These are phyloP conservation scores for Achaetomiella virescens DNA, from an alignment of 495 filamentous ascomycete genomes.

Conservation along the genomic window DNA sequence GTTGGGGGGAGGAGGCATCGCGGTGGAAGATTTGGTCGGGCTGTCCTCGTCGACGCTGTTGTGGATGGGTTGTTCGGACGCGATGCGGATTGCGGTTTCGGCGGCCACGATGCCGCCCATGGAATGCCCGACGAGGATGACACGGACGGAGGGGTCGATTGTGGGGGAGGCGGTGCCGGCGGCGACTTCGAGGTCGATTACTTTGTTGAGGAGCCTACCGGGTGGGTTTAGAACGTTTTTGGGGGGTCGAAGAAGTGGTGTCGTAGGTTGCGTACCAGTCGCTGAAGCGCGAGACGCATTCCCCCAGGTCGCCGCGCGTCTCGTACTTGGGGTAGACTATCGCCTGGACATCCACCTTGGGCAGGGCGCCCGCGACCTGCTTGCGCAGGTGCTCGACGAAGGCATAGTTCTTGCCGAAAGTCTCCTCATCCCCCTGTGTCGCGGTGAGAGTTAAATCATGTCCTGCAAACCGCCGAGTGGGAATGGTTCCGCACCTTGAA, in stretches of 20 bases:
- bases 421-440: constrained; percentile 77
- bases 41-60: constrained; percentile 26
- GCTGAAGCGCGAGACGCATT: constrained; percentile 72
- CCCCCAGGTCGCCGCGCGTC: constrained; percentile 77
- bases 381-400: constrained; percentile 70
- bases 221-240: not conserved
- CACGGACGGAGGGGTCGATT: constrained; percentile 79
- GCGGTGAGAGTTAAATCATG: not conserved
- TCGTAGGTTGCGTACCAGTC: constrained; percentile 58
- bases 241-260: constrained; percentile 1
- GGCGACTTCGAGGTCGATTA: constrained; percentile 90
- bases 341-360: constrained; percentile 62
- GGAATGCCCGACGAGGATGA: constrained; percentile 80
- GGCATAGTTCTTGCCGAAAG: constrained; percentile 58
- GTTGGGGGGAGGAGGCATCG: constrained; percentile 28
- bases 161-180: constrained; percentile 79
- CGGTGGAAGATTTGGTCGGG: constrained; percentile 22
- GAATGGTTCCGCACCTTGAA: constrained; percentile 66
- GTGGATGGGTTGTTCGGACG: constrained; percentile 60
- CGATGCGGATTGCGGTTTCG: constrained; percentile 67
- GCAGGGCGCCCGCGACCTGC: constrained; percentile 63
- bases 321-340: constrained; percentile 87
- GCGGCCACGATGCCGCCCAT: constrained; percentile 98
- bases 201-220: constrained; percentile 78
- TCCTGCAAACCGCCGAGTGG: not conserved